Evolutionary conservation across 176 grass and related monocot genomes (phyloP).

Genomic region (Triticum urartu): DNA sequence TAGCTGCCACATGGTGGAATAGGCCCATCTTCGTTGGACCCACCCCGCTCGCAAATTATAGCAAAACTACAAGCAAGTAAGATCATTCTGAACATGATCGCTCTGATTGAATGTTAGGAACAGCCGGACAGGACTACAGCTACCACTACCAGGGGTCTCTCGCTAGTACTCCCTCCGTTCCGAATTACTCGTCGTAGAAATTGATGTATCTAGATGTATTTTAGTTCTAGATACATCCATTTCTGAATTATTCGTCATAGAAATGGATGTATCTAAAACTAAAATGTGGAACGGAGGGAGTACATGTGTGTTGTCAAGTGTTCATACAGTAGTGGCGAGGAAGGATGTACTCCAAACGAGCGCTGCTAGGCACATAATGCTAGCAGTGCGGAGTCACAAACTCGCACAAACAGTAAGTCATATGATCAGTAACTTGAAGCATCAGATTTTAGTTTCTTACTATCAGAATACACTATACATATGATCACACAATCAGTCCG

Average conservation of each 20-base stretch:
- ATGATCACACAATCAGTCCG: too few relatives aligned
- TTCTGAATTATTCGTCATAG: too few relatives aligned
- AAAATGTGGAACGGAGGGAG: too few relatives aligned
- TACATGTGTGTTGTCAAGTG: not conserved
- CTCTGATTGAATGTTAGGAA: not conserved
- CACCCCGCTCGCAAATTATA: not conserved
- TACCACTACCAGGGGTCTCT: not conserved
- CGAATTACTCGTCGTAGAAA: too few relatives aligned
- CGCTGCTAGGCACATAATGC: too few relatives aligned
- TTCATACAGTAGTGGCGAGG: not conserved
- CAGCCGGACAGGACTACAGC: not conserved
- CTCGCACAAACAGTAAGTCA: too few relatives aligned
- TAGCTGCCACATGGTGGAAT: slow-evolving; percentile 31
- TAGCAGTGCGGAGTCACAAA: too few relatives aligned
- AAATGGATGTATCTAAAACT: too few relatives aligned
- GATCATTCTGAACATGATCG: not conserved
- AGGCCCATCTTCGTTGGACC: not conserved
- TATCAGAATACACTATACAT: not conserved
- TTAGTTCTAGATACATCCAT: too few relatives aligned
- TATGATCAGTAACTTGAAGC: too few relatives aligned
- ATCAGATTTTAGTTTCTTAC: not conserved
- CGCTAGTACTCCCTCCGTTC: not conserved
- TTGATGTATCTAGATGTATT: too few relatives aligned
- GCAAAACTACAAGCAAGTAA: slow-evolving; percentile 16
- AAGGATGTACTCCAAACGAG: not conserved